These are phyloP conservation scores for Cardamine occulta DNA, from an alignment of 345 rosid species.

Conservation along the genomic window DNA sequence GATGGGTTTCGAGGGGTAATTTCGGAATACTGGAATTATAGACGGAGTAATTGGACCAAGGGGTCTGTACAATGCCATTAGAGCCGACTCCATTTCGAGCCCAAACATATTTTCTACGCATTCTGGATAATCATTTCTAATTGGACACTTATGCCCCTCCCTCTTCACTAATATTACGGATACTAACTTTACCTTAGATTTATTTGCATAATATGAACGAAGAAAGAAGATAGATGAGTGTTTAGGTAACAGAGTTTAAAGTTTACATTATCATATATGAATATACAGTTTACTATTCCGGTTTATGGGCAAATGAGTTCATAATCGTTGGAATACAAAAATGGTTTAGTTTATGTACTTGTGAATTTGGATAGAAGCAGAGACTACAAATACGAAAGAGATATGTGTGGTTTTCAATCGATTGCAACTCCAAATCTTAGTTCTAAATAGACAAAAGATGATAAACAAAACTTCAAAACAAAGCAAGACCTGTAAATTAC, in stretches of 20 bases:
- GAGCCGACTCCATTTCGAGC: background rate
- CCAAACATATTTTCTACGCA: background rate
- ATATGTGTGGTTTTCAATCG: background rate
- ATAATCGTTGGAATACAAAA: too few relatives aligned
- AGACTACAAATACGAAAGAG: too few relatives aligned
- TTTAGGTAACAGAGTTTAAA: too few relatives aligned
- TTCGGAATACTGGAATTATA: constrained; percentile 34
- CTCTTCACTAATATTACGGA: background rate
- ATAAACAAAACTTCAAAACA: background rate
- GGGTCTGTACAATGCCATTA: constrained; percentile 50
- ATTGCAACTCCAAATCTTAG: background rate
- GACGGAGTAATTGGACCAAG: constrained; percentile 29
- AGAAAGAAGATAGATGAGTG: too few relatives aligned
- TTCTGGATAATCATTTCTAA: background rate
- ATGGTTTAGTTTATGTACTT: too few relatives aligned
- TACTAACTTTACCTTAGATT: too few relatives aligned
- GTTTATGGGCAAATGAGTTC: too few relatives aligned
- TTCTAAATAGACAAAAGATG: background rate
- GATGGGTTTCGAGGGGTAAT: constrained; percentile 38
- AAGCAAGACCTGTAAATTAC: background rate
- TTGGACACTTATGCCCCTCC: constrained; percentile 8
- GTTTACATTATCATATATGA: too few relatives aligned
- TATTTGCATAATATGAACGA: too few relatives aligned
- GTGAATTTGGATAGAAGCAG: background rate
- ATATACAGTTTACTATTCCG: too few relatives aligned